Evolutionary conservation across 2,329 filamentous ascomycete species (phyloP), one percentile per base, ranked within the genome.

Genomic region (Diplodia intermedia): DNA sequence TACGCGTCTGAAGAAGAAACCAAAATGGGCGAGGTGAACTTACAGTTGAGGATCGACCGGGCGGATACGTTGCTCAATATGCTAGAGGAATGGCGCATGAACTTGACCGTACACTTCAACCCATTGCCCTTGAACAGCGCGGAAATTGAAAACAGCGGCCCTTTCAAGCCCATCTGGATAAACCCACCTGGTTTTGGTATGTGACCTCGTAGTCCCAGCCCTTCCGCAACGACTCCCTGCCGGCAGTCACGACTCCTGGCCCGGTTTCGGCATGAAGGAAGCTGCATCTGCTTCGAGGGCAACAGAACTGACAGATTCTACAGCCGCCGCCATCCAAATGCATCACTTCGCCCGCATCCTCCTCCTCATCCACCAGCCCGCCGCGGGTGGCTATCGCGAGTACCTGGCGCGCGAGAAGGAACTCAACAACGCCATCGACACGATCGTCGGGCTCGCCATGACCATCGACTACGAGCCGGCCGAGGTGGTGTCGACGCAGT

Each of bases 1-100:
- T 89, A 86, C 73, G 85, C 84, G 57, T 85, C 86, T 0, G 80
- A 82, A n/a, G 83, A 86, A 68, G 82, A 83, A 67, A 78, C 75
- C 40, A 79, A 82, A 69, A 75, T 78, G 12, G 79, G 81, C 36
- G 79, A 83, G 57, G 72, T 79, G 40, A 78, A 78, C 66, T 75
- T 82, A 23, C 70, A 75, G n/a, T 72, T 71, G 40, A 79, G 84
- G 23, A 82, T 86, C 40, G 79, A 81, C 8, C 78, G 81, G 57
- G 83, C 81, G 0, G 81, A 82, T 68, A 79, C 79, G 11, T 73
- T 86, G 0, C 75, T 84, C 11, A 80, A 81, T 38, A 81, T 83
- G 72, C 73, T 87, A 4, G 80, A 84, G 23, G 84, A 86, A 65
- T 86, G 85, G 84, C 73, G 81, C 61, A 72, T 75, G 12, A 78